A percentile compares a stretch with the other conserved stretches of the same genome.
Conservation (phyloP, 1,284 basidiomycete species). For the Moniliophthora roreri region DNA sequence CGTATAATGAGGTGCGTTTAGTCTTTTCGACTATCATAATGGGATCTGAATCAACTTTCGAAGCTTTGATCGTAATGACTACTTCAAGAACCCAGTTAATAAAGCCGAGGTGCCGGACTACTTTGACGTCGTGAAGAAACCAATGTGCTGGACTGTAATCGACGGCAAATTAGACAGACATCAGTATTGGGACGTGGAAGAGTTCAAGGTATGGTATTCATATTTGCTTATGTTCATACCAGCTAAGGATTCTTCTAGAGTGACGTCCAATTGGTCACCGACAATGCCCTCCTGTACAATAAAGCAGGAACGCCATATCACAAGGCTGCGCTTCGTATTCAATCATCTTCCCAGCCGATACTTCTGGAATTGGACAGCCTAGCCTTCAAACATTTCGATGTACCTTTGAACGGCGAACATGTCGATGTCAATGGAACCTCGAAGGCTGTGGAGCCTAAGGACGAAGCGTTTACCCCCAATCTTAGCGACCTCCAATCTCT, state of each 20-base stretch:
- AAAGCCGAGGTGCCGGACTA: constrained; percentile 88
- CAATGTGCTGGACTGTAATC: constrained; percentile 90
- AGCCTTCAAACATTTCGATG: constrained; percentile 10
- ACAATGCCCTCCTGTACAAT: constrained; percentile 91
- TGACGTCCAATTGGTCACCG: constrained; percentile 81
- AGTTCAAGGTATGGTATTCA: constrained; percentile 67
- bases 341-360: constrained; percentile 55
- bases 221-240: neutral
- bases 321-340: constrained; percentile 73
- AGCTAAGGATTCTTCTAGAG: constrained; percentile 41
- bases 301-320: constrained; percentile 72
- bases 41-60: constrained; percentile 10
- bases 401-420: neutral
- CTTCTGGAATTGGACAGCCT: constrained; percentile 57
- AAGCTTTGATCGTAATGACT: constrained; percentile 74
- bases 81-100: constrained; percentile 85
- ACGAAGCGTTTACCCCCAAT: neutral
- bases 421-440: neutral
- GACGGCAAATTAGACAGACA: constrained; percentile 77
- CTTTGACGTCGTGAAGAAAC: constrained; percentile 81
- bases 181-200: constrained; percentile 73
- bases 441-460: neutral
- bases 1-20: constrained; percentile 66
- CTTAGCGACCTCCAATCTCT: constrained; percentile 1
- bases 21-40: constrained; percentile 3